phyloP scores from a whole-genome alignment of 169 alveolate species.

The Plasmodium cynomolgi region DNA sequence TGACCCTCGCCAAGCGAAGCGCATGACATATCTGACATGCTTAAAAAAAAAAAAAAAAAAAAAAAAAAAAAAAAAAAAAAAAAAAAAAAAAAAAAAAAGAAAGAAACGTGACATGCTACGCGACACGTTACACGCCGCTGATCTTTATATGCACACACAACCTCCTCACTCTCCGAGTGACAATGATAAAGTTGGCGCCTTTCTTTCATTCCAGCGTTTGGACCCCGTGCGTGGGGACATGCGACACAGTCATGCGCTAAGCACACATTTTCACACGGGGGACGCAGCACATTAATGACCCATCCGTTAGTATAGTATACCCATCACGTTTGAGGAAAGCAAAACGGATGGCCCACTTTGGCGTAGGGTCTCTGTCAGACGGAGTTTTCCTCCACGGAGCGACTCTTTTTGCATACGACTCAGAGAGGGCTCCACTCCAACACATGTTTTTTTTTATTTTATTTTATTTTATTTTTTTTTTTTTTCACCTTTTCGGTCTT shows the following conservation, averaged over 20 bases:
- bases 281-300: not conserved
- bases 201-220: not conserved
- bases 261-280: not conserved
- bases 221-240: not conserved
- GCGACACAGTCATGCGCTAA: not conserved
- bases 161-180: not conserved
- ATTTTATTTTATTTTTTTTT: not conserved
- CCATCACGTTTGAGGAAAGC: not conserved
- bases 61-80: no score
- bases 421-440: not conserved
- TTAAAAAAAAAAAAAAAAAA: no score
- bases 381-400: not conserved
- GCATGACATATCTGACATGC: not conserved
- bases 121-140: not conserved
- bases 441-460: not conserved
- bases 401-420: not conserved
- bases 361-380: not conserved
- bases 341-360: not conserved
- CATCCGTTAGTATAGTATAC: not conserved
- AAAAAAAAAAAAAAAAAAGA: no score
- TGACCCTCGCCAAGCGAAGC: not conserved
- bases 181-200: not conserved
- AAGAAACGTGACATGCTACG: no score
- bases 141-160: not conserved
- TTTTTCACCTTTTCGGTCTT: not conserved